Percentiles rank a stretch among this genome's conserved stretches.
Conservation (phyloP, 179 eudicot genomes). For the Spergularia azorica region DNA sequence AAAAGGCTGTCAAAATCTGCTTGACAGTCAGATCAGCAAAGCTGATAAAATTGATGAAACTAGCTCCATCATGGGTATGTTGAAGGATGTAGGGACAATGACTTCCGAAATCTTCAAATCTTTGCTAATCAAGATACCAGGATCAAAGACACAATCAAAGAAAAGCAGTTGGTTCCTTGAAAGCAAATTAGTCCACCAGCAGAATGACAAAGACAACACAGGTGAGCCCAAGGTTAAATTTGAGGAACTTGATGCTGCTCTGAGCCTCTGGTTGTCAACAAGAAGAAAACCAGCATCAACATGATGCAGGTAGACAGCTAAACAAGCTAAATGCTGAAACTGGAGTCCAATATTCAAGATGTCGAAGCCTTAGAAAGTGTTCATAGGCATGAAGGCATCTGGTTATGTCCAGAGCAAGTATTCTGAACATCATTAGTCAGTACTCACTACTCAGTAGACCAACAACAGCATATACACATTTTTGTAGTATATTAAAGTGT, state of each 20-base stretch:
- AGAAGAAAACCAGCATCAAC: conserved; percentile 9
- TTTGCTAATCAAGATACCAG: conserved; percentile 5
- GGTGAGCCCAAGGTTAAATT: conserved; percentile 12
- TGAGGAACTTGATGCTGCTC: conserved; percentile 15
- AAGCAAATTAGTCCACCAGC: not conserved
- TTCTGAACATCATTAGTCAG: conserved; percentile 32
- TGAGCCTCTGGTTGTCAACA: not conserved
- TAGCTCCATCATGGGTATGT: conserved; percentile 3
- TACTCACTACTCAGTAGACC: conserved; percentile 13
- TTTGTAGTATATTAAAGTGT: no score
- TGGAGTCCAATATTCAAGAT: conserved; percentile 20
- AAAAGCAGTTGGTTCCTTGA: conserved; percentile 17
- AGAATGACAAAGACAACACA: not conserved
- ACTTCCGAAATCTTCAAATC: conserved; percentile 13
- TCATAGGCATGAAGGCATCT: no score
- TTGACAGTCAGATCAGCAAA: no score
- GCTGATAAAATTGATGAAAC: not conserved
- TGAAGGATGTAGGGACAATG: conserved; percentile 22
- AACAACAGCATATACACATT: no score
- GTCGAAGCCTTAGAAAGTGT: conserved; percentile 33
- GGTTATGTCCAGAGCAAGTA: conserved; percentile 26
- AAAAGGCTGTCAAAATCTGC: no score
- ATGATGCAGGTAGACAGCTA: not conserved
- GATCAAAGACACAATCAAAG: not conserved
- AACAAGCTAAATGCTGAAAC: no score